Base-by-base conservation (phyloP, 2,329 filamentous ascomycete genomes). In the Colletotrichum plurivorum region DNA sequence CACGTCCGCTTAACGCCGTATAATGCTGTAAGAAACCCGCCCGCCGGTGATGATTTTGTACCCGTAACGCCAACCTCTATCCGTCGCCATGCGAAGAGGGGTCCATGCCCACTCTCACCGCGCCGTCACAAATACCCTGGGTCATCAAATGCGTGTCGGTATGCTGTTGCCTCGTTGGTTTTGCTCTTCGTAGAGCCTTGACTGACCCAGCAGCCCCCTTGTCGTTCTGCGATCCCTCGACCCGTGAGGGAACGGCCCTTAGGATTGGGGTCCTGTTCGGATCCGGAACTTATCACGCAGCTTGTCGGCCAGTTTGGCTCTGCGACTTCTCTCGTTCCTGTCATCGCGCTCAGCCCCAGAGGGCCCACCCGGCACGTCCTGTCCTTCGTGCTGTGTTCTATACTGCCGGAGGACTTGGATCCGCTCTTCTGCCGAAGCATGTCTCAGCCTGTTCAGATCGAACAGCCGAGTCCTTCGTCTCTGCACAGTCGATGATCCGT, bases 381-480 rank as follows among this genome's bases (percentile, higher is more conserved):
- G 62, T 39, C 31, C 60, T 39, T 78, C 80, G 69, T 81, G 83
- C 72, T 82, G 83, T 46, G 81, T 78, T 18, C 83, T 79, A 54
- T 85, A 82, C 60, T 84, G 84, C 43, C 89, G 83, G 5, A 91
- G 80, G 6, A 84, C 86, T 63, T 86, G 87, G 62, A 91, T 88
- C n/a, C 88, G 87, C 77, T 91, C 89, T 72, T 90, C 87, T 4
- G 85, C 82, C 0, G 88, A 81, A n/a, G 88, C 88, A 68, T 89
- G 84, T 12, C 89, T 84, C 18, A 91, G 78, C 52, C 87, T 80
- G 71, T 87, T 84, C 53, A 89, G 79, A 72, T 91, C 88, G 48
- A 90, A 81, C 5, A 90, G 75, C 4, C 88, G 84, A 0, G 86
- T 86, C 22, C 88, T 83, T 46, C 83, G 79, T 43, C 81, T 80